A percentile compares a stretch with the other conserved stretches of the same genome.
Conservation (phyloP, 2,329 filamentous ascomycete genomes). For the Helotiales sp. region DNA sequence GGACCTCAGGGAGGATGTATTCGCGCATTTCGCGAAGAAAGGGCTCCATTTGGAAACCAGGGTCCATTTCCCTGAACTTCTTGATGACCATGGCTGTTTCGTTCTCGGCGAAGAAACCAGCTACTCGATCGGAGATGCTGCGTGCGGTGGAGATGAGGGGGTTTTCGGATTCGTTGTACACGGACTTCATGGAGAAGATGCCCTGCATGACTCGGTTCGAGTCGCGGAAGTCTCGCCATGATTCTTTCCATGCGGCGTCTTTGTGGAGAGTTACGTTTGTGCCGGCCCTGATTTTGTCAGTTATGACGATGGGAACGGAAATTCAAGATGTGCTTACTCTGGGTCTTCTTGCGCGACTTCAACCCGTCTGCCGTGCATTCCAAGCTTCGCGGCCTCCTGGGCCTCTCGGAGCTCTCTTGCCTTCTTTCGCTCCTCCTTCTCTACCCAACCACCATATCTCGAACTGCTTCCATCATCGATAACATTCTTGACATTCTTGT, state of each 20-base stretch:
- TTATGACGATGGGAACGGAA: constrained; percentile 15
- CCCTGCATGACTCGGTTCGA: constrained; percentile 86
- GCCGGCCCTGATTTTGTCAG: constrained; percentile 71
- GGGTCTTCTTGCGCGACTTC: constrained; percentile 82
- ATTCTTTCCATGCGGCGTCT: constrained; percentile 95
- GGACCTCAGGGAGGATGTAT: constrained; percentile 95
- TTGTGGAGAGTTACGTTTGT: constrained; percentile 96
- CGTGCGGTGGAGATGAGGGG: constrained; percentile 87
- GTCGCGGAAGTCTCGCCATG: constrained; percentile 96
- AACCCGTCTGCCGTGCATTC: constrained; percentile 47
- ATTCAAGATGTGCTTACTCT: constrained; percentile 64
- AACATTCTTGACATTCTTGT: constrained; percentile 91
- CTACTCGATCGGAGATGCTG: constrained; percentile 90
- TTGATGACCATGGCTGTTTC: constrained; percentile 98
- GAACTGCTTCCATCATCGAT: constrained; percentile 98
- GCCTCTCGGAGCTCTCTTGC: constrained; percentile 76
- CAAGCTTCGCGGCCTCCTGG: constrained; percentile 54
- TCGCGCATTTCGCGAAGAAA: constrained; percentile 96
- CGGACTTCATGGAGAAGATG: constrained; percentile 82
- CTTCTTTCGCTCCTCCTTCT: constrained; percentile 90
- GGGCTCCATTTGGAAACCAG: constrained; percentile 90
- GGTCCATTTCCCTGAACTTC: constrained; percentile 96
- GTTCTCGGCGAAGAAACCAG: constrained; percentile 97
- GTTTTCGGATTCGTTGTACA: constrained; percentile 97
- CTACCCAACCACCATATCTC: constrained; percentile 93